Percentiles rank a stretch among this genome's conserved stretches.
These are phyloP conservation scores for Coemansia sp. DNA, from an alignment of 192 early-diverging fungal genomes.

Conservation along the genomic window DNA sequence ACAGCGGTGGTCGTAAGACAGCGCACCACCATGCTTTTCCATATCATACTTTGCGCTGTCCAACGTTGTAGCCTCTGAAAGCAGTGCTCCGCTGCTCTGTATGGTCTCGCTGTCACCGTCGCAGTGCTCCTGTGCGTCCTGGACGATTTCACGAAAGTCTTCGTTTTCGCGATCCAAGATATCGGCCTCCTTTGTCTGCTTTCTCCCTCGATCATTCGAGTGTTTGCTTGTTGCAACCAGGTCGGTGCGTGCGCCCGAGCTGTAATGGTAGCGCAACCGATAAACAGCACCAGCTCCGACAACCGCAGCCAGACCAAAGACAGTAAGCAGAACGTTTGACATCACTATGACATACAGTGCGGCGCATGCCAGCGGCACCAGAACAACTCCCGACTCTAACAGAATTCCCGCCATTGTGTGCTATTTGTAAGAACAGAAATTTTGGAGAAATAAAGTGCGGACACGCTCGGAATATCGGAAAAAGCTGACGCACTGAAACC, in stretches of 20 bases:
- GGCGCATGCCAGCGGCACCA: slow-evolving; percentile 44
- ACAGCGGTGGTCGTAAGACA: slow-evolving; percentile 62
- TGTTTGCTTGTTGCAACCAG: slow-evolving; percentile 11
- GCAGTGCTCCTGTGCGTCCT: slow-evolving; percentile 33
- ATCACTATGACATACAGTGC: slow-evolving; percentile 41
- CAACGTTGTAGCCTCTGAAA: slow-evolving; percentile 29
- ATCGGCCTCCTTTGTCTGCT: background rate
- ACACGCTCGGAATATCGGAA: too few relatives aligned
- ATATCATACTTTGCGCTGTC: slow-evolving; percentile 44
- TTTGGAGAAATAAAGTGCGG: too few relatives aligned
- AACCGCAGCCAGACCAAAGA: slow-evolving; percentile 11
- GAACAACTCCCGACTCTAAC: slow-evolving; percentile 50
- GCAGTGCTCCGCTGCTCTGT: slow-evolving; percentile 40
- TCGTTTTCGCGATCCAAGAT: slow-evolving; percentile 15
- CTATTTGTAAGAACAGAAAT: background rate
- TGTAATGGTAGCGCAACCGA: slow-evolving; percentile 53
- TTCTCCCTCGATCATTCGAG: background rate
- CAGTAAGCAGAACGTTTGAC: slow-evolving; percentile 37
- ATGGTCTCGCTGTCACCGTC: slow-evolving; percentile 38
- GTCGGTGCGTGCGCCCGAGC: slow-evolving; percentile 38
- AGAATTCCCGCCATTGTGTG: slow-evolving; percentile 45
- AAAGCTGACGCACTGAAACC: too few relatives aligned
- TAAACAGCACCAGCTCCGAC: background rate
- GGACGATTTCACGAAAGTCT: slow-evolving; percentile 42
- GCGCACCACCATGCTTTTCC: slow-evolving; percentile 36